These are phyloP conservation scores for Aaosphaeria arxii DNA, from an alignment of 2,329 filamentous ascomycete genomes.

Conservation along the genomic window DNA sequence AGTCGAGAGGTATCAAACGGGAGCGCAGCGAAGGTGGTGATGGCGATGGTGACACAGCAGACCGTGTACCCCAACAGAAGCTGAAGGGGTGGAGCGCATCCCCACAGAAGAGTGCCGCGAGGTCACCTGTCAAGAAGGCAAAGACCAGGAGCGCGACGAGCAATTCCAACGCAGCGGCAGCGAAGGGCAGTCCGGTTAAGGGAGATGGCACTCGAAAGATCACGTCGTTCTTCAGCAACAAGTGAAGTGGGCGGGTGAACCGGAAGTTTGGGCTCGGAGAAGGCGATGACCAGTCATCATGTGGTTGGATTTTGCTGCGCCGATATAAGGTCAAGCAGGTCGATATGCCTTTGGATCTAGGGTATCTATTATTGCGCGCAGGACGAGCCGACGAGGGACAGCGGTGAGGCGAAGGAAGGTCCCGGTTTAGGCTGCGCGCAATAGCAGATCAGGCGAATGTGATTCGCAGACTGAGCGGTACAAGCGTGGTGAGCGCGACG, in stretches of 20 bases:
- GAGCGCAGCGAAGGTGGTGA: slow-evolving; percentile 40
- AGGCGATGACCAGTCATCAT: slow-evolving; percentile 10
- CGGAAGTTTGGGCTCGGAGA: slow-evolving; percentile 9
- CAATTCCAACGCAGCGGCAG: slow-evolving; percentile 44
- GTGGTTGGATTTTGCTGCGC: slow-evolving; percentile 4
- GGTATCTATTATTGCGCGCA: slow-evolving; percentile 3
- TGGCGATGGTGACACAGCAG: slow-evolving; percentile 22
- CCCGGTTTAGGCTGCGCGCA: slow-evolving; percentile 14
- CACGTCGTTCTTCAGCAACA: slow-evolving; percentile 56
- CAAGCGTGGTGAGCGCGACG: slow-evolving; percentile 4
- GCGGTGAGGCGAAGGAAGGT: slow-evolving; percentile 9
- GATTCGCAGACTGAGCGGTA: slow-evolving; percentile 12
- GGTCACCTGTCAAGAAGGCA: slow-evolving; percentile 20
- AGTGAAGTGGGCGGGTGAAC: slow-evolving; percentile 7
- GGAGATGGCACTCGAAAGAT: slow-evolving; percentile 55
- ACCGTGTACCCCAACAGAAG: slow-evolving; percentile 39
- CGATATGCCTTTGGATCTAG: neutral
- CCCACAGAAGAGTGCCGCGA: slow-evolving; percentile 19
- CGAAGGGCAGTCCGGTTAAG: slow-evolving; percentile 43
- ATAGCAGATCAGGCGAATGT: slow-evolving; percentile 8
- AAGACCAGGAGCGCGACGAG: slow-evolving; percentile 57
- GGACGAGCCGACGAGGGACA: neutral
- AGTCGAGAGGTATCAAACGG: slow-evolving; percentile 45
- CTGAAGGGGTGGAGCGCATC: slow-evolving; percentile 17
- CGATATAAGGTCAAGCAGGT: neutral